Conservation (phyloP, 805 yeast genomes). For the Yamadazyma takamatsuzukensis region DNA sequence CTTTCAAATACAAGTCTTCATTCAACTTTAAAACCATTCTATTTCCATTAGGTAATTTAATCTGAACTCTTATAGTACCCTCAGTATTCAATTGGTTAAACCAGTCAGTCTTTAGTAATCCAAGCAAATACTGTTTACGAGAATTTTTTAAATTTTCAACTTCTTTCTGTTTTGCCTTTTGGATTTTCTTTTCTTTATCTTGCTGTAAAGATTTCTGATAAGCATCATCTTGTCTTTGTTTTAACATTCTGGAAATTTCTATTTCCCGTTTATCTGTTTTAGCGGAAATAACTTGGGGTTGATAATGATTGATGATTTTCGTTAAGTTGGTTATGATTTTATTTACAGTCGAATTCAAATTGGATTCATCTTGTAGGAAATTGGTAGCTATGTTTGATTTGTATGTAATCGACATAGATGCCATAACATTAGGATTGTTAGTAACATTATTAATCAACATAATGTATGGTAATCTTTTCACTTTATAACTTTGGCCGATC, state of each 20-base stretch:
- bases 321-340: constrained; percentile 22
- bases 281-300: constrained; percentile 37
- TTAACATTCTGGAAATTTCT: constrained; percentile 34
- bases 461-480: constrained; percentile 33
- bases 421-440: constrained; percentile 30
- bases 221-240: constrained; percentile 42
- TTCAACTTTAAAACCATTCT: constrained; percentile 44
- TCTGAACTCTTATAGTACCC: constrained; percentile 38
- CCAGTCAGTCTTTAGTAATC: constrained; percentile 8
- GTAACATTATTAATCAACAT: constrained; percentile 34
- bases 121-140: constrained; percentile 7
- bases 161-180: constrained; percentile 18
- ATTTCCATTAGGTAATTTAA: constrained; percentile 53
- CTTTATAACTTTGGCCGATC: constrained; percentile 29
- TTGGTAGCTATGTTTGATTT: constrained; percentile 26
- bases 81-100: constrained; percentile 8
- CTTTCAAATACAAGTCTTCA: constrained; percentile 36
- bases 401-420: constrained; percentile 37
- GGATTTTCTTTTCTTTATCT: constrained; percentile 54
- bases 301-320: constrained; percentile 25
- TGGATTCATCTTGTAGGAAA: constrained; percentile 8
- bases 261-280: constrained; percentile 39
- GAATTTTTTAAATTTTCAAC: constrained; percentile 12
- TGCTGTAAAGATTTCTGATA: constrained; percentile 38
- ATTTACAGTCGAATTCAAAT: constrained; percentile 14